Base-by-base conservation (phyloP, 495 filamentous ascomycete species). In the Hyaloscypha bicolor region DNA sequence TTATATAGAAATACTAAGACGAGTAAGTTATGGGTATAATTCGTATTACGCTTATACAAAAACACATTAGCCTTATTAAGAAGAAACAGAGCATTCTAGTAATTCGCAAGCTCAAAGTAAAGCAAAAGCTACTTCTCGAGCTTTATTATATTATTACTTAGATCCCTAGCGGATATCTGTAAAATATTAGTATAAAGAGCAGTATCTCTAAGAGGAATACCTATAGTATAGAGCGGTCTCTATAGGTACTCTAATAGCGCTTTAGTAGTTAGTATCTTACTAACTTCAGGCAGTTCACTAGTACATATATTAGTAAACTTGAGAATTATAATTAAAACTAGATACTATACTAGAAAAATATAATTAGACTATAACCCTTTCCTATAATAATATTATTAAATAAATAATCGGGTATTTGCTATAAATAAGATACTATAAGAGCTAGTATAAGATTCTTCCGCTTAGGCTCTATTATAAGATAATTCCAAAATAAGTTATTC, bases 11-110 rank as follows among this genome's bases (percentile, higher is more conserved):
- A 65, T 45, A 69, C 48, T 9, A 62, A 65, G 56, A 64, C 62
- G 16, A 69, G 55, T 14, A 39, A 21, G 25, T 69, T 69, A 37
- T 48, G 25, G 25, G 25, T 25, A 25, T 25, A 2, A 25, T 25
- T 2, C 25, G 25, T 25, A 2, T 25, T 2, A 42, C n/a, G 72
- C 65, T 25, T 66, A 79, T 63, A 59, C 80, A 80, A 67, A 70
- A 77, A 79, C 8, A 78, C 75, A 57, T 80, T 77, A 0, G 76
- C 75, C 62, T 80, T 74, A 37, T 79, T 76, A 30, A 84, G 75
- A 6, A 84, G 63, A n/a, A n/a, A n/a, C 8, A 84, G 69, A n/a
- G 76, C 76, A 1, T 73, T 74, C 80, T 80, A 84, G 32, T 71
- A 66, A 0, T 63, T 72, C 6, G 73, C 74, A 39, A 82, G 73